Conservation (phyloP, 2,329 filamentous ascomycete genomes). For the Xylariomycetidae sp. region DNA sequence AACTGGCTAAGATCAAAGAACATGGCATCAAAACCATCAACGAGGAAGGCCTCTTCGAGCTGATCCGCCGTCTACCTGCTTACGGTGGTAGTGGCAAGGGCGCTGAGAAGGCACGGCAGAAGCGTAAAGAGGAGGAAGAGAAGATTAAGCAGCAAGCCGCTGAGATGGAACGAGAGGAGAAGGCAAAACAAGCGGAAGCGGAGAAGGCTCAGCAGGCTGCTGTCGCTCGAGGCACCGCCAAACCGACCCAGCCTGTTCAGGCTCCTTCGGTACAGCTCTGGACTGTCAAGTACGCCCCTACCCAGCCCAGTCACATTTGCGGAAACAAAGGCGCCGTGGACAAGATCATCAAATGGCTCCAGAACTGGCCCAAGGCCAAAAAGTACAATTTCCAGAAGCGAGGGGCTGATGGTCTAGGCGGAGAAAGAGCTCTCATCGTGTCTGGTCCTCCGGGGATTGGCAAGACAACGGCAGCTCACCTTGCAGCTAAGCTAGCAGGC, state of each 20-base stretch:
- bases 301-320: slow-evolving; percentile 80
- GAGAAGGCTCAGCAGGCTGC: slow-evolving; percentile 51
- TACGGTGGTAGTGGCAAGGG: slow-evolving; percentile 85
- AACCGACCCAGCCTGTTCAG: slow-evolving; percentile 32
- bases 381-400: slow-evolving; percentile 77
- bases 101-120: slow-evolving; percentile 78
- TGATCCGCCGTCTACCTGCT: slow-evolving; percentile 76
- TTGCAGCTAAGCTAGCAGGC: slow-evolving; percentile 87
- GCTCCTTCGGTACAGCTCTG: slow-evolving; percentile 64
- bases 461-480: slow-evolving; percentile 93
- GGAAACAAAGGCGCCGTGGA: slow-evolving; percentile 91
- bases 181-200: slow-evolving; percentile 46
- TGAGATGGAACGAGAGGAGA: slow-evolving; percentile 83
- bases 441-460: slow-evolving; percentile 94
- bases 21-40: slow-evolving; percentile 86
- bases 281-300: slow-evolving; percentile 94
- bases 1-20: slow-evolving; percentile 78
- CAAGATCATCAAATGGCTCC: slow-evolving; percentile 83
- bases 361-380: slow-evolving; percentile 72
- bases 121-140: slow-evolving; percentile 78
- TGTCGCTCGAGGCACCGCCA: slow-evolving; percentile 36
- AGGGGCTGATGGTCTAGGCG: slow-evolving; percentile 79
- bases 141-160: slow-evolving; percentile 75
- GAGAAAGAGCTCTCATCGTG: slow-evolving; percentile 85
- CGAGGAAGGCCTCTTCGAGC: slow-evolving; percentile 83